These are phyloP conservation scores for Penicillium robsamsonii DNA, from an alignment of 495 filamentous ascomycete species.

Conservation along the genomic window DNA sequence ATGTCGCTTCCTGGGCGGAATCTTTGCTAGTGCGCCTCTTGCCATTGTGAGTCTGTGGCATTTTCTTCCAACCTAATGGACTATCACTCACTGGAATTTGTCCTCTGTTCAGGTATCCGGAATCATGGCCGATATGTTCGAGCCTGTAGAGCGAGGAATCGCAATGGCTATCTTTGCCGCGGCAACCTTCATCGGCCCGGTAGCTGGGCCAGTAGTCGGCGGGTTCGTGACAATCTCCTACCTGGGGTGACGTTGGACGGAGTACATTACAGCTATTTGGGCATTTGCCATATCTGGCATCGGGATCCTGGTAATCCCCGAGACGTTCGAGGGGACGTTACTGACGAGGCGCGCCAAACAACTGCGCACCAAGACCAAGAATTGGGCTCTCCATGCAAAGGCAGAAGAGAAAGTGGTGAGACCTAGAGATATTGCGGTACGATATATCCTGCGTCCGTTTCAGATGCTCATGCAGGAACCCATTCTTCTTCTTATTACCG, in stretches of 20 bases:
- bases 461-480: slow-evolving; percentile 38
- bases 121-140: slow-evolving; percentile 57
- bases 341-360: slow-evolving; percentile 47
- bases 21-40: slow-evolving; percentile 57
- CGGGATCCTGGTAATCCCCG: slow-evolving; percentile 44
- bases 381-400: slow-evolving; percentile 50
- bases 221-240: slow-evolving; percentile 48
- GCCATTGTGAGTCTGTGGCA: slow-evolving; percentile 40
- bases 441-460: slow-evolving; percentile 34
- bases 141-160: slow-evolving; percentile 51
- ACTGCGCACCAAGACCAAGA: slow-evolving; percentile 53
- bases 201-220: slow-evolving; percentile 56
- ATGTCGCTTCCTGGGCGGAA: slow-evolving; percentile 54
- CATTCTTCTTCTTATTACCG: slow-evolving; percentile 35
- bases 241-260: slow-evolving; percentile 59
- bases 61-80: neutral
- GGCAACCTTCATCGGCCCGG: slow-evolving; percentile 53
- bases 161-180: slow-evolving; percentile 55
- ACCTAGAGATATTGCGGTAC: slow-evolving; percentile 36
- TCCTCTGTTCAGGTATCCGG: slow-evolving; percentile 37
- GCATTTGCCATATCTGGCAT: slow-evolving; percentile 41
- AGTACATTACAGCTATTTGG: slow-evolving; percentile 56
- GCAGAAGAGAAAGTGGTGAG: slow-evolving; percentile 21
- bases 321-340: slow-evolving; percentile 54
- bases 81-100: neutral